Conservation (phyloP, 2,329 filamentous ascomycete genomes). For the Rhinocladiella mackenziei region DNA sequence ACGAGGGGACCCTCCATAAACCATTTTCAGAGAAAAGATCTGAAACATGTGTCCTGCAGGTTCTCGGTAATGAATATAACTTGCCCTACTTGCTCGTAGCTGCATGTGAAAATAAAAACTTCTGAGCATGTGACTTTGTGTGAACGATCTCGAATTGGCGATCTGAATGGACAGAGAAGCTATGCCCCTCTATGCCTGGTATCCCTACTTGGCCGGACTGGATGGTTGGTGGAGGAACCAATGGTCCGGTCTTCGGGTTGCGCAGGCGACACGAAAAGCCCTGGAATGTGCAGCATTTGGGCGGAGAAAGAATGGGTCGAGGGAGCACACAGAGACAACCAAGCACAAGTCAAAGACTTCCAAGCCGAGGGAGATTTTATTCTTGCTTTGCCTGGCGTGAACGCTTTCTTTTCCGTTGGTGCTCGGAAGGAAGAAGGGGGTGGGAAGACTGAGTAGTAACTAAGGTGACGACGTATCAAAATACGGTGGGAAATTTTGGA, state of each 20-base stretch:
- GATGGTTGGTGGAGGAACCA: neutral
- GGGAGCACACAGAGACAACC: too few relatives aligned
- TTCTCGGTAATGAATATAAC: conserved; percentile 9
- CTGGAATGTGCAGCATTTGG: conserved; percentile 2
- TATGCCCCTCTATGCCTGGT: neutral
- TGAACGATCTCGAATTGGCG: conserved; percentile 9
- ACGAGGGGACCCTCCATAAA: too few relatives aligned
- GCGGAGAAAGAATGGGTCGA: too few relatives aligned
- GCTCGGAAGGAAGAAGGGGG: too few relatives aligned
- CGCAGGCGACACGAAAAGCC: too few relatives aligned
- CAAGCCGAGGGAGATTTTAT: neutral
- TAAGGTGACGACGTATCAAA: too few relatives aligned
- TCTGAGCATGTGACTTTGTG: conserved; percentile 14
- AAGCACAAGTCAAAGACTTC: neutral
- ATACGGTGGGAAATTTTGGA: too few relatives aligned
- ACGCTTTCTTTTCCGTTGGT: too few relatives aligned
- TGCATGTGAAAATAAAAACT: conserved; percentile 18
- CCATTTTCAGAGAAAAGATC: too few relatives aligned
- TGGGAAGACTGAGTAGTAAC: too few relatives aligned
- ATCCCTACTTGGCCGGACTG: neutral
- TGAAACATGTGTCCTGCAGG: conserved; percentile 21
- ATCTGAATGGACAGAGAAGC: conserved; percentile 3
- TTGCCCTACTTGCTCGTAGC: conserved; percentile 8
- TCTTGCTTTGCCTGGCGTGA: neutral
- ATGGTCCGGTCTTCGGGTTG: neutral